Evolutionary conservation across 768 basidiomycete genomes (phyloP), one percentile per base, ranked within the genome.

Genomic region (Leccinum rimulosum): DNA sequence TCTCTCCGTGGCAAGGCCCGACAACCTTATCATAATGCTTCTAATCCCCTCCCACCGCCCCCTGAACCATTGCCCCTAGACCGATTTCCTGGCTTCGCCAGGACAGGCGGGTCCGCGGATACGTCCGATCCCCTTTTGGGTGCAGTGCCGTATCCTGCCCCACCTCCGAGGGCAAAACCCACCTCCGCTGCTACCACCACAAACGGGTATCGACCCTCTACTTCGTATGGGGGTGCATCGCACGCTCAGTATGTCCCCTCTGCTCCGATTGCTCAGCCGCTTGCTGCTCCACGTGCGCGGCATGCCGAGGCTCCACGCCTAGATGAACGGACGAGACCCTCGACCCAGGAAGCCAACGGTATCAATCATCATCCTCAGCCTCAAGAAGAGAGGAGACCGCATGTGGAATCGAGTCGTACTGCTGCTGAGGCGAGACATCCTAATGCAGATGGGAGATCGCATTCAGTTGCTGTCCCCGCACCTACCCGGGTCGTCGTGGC

Each of bases 1-100:
- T 68, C 72, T 22, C 74, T 79, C 17, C 69, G 66, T 57, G 74
- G 73, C 15, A 60, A 70, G 11, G 68, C 70, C 49, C 64, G 72
- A 40, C 64, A 66, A 6, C 69, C 65, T 47, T 72, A 64, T 63
- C 73, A 64, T 52, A 71, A 75, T 58, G 65, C 66, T 52, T 67
- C 69, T 38, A 84, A 84, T 64, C 84, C 84, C 4, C 76, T 86
- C 19, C 84, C 84, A 25, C 69, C 74, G 45, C 84, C 84, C n/a
- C 84, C 84, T 12, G 77, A 80, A 56, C 84, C 82, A 3, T 68
- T 84, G 7, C 75, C 80, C 9, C 70, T 79, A 10, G 79, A 81
- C 27, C 73, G 75, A 43, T 72, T 82, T 19, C 78, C 80, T 11
- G 53, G 75, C 11, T 77, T 81, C 54, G 72, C 74, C 17, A 74